Conservation (phyloP, 305 asterid species). For the Fraxinus latifolia region DNA sequence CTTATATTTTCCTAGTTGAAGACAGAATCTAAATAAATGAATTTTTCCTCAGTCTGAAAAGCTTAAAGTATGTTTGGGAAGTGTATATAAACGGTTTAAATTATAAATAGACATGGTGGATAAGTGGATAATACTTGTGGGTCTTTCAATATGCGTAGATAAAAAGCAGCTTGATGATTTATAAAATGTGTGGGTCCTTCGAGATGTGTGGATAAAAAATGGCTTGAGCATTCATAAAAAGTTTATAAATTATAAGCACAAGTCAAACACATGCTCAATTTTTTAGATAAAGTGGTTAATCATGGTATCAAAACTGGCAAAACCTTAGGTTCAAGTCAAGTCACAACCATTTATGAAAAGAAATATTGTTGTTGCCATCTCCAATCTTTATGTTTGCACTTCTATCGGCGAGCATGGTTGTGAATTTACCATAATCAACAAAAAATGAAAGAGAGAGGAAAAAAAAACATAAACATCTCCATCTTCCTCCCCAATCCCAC, state of each 20-base stretch:
- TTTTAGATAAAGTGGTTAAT: background rate
- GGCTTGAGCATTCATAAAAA: background rate
- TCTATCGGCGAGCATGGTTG: background rate
- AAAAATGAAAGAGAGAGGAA: background rate
- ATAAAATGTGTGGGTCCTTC: background rate
- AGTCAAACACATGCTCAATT: background rate
- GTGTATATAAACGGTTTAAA: background rate
- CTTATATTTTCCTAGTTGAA: background rate
- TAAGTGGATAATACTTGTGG: background rate
- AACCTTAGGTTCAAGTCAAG: background rate
- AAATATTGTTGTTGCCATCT: background rate
- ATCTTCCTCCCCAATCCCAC: background rate
- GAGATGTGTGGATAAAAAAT: background rate
- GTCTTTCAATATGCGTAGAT: background rate
- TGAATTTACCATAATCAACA: background rate
- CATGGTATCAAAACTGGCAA: background rate
- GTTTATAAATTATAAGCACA: background rate
- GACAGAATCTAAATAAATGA: background rate
- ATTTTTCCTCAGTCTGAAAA: background rate
- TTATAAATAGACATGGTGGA: background rate
- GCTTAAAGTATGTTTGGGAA: background rate
- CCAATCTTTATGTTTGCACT: background rate
- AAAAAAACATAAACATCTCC: background rate
- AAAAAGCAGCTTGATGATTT: background rate
- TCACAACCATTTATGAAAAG: background rate